Conservation (phyloP, 2,329 filamentous ascomycete species). For the Hymenoscyphus fructigenus region DNA sequence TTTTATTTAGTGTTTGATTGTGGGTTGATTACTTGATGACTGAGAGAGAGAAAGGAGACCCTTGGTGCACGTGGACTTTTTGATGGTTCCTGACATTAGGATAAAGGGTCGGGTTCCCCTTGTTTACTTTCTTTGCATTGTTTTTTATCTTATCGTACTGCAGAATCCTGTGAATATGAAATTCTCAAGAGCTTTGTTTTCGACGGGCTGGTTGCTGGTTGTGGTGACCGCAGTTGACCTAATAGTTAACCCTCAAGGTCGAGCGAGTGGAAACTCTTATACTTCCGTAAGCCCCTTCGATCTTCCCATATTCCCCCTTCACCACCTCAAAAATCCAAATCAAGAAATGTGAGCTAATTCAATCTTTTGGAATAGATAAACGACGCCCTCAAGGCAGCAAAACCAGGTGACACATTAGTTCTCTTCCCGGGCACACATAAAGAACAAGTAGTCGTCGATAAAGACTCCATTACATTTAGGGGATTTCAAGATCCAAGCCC, state of each 20-base stretch:
- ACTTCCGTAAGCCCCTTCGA: not conserved
- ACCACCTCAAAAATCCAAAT: not conserved
- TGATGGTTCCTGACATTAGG: not conserved
- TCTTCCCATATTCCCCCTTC: not conserved
- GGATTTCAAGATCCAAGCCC: slow-evolving; percentile 43
- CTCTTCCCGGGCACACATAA: slow-evolving; percentile 55
- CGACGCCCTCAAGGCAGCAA: slow-evolving; percentile 30
- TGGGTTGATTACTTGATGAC: too few species aligned
- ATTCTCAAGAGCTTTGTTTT: not conserved
- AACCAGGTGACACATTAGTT: slow-evolving; percentile 50
- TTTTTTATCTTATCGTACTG: not conserved
- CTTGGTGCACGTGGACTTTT: not conserved
- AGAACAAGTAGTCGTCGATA: slow-evolving; percentile 50
- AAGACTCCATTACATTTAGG: slow-evolving; percentile 44
- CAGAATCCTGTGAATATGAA: not conserved
- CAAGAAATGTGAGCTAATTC: not conserved
- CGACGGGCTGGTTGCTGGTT: not conserved
- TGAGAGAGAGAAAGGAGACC: too few species aligned
- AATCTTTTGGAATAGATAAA: slow-evolving; percentile 16
- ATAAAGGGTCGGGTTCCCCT: not conserved
- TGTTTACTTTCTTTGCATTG: not conserved
- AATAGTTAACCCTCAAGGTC: not conserved
- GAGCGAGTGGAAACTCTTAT: not conserved
- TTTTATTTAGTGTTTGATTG: not conserved
- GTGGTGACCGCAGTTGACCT: not conserved